Conservation (phyloP, 140 eudicot genomes). For the Cichorium intybus region DNA sequence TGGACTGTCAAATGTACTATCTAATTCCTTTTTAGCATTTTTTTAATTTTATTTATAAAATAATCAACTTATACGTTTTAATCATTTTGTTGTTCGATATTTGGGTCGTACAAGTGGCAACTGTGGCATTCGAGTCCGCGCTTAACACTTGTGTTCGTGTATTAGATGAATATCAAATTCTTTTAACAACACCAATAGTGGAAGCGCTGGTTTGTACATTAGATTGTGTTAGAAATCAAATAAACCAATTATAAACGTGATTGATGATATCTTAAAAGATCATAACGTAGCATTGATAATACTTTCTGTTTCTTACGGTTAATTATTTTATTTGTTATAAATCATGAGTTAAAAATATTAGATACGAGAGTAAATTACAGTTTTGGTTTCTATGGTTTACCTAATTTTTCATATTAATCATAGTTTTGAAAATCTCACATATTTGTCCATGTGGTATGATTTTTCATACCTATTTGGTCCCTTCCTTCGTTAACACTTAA, state of each 20-base stretch:
- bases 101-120: not conserved
- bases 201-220: not conserved
- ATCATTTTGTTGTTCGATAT: not conserved
- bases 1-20: not conserved
- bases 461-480: no score
- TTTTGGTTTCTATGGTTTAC: no score
- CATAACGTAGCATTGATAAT: not conserved
- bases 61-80: not conserved
- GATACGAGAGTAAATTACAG: no score
- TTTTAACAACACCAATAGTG: not conserved
- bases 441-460: no score
- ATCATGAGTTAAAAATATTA: not conserved
- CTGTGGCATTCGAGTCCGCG: not conserved
- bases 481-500: no score
- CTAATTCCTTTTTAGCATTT: not conserved
- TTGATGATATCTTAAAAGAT: not conserved
- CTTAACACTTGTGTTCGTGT: not conserved
- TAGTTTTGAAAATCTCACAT: no score
- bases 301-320: not conserved
- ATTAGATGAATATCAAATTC: not conserved
- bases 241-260: not conserved
- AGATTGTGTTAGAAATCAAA: not conserved
- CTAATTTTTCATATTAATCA: no score
- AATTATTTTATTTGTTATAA: not conserved
- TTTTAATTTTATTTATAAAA: not conserved